Conservation (phyloP, 345 rosid genomes). For the Raphanus sativus region DNA sequence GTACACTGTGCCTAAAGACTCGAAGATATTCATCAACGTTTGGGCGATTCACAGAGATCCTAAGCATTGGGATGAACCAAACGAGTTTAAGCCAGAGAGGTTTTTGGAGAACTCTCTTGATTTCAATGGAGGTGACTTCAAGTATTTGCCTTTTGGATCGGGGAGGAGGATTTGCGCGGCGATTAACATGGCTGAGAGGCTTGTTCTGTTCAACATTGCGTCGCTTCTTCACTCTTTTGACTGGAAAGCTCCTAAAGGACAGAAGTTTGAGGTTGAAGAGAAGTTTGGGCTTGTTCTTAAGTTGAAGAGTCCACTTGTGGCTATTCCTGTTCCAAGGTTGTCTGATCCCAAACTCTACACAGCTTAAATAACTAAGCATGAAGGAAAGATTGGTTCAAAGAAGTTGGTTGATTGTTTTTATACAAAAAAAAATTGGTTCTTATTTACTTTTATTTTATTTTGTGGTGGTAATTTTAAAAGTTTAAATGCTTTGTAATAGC, state of each 20-base stretch:
- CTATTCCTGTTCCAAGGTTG: constrained; percentile 47
- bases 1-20: constrained; percentile 46
- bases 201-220: constrained; percentile 42
- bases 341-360: constrained; percentile 34
- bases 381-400: not conserved
- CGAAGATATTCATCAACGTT: constrained; percentile 43
- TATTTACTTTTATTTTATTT: not conserved
- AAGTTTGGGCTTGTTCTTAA: constrained; percentile 51
- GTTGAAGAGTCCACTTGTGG: constrained; percentile 47
- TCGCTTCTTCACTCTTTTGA: constrained; percentile 53
- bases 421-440: not conserved
- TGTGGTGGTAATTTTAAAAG: not conserved
- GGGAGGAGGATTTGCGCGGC: constrained; percentile 58
- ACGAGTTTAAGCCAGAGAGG: constrained; percentile 49
- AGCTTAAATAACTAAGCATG: constrained; percentile 9
- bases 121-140: constrained; percentile 46
- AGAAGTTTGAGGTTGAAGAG: constrained; percentile 43
- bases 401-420: not conserved
- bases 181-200: constrained; percentile 49
- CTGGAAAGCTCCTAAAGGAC: constrained; percentile 47
- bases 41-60: constrained; percentile 61
- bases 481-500: not conserved
- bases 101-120: constrained; percentile 34
- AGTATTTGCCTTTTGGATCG: constrained; percentile 52
- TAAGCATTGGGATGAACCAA: constrained; percentile 46